Evolutionary conservation across 345 rosid species (phyloP), one percentile per base, ranked within the genome.

Genomic region (Populus pruinosa): DNA sequence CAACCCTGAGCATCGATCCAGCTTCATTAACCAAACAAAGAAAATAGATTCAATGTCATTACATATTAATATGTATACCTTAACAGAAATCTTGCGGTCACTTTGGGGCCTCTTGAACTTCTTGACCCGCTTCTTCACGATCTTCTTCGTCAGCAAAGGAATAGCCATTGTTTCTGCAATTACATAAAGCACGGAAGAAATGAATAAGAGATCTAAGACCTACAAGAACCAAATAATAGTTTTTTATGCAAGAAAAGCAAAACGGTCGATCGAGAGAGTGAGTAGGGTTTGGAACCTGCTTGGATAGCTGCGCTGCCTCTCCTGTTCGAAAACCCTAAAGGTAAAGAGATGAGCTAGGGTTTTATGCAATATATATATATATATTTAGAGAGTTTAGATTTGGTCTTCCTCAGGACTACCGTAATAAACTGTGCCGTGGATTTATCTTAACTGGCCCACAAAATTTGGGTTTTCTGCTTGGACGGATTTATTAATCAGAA

Each of bases 91-190:
- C 87, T 87, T 87, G n/a, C 92, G 77, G 78, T 90, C 94, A 67
- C 92, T 79, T 76, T 90, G 91, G 1, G 94, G 91, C 85, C 92
- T 85, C 87, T 87, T 89, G 74, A 90, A 90, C 82, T 87, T 70
- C 89, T 90, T 87, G 69, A 77, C 84, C 33, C 92, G 83, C 91
- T 90, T 90, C 94, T 90, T 90, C 81, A 89, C 87, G 59, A 86
- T 84, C 88, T 86, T 90, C 88, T 90, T 90, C 70, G 77, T 44
- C 78, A 87, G 74, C 78, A 87, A 82, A 50, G 93, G 93, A 62
- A 86, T 91, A 2, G 89, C 91, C 94, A 90, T 90, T 80, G 72
- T 78, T 61, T 63, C 88, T 90, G 62, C 6, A 38, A 35, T 21
- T 13, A 44, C 78, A 49, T 2, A 31, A 31, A 29, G 33, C 7